phyloP scores from a whole-genome alignment of 371 early-diverging fungal species.

The Mucor racemosus region DNA sequence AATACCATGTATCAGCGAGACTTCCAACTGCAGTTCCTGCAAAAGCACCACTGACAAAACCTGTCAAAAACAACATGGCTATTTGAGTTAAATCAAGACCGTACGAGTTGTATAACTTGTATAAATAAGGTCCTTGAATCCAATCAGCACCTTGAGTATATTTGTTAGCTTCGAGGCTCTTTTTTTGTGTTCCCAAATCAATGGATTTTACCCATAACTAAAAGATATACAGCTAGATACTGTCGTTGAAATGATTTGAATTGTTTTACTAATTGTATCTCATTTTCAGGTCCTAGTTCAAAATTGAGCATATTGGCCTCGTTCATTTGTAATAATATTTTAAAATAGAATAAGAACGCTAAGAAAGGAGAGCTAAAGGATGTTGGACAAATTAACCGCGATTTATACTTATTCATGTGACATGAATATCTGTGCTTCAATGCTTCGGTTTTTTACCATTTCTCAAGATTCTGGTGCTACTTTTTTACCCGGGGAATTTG shows the following conservation, averaged over 20 bases:
- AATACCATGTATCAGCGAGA: conserved; percentile 73
- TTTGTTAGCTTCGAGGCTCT: no score
- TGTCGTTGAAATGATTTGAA: conserved; percentile 41
- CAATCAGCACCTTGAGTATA: conserved; percentile 64
- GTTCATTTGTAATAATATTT: background rate
- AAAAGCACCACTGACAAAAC: conserved; percentile 75
- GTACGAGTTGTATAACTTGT: conserved; percentile 71
- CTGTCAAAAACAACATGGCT: conserved; percentile 73
- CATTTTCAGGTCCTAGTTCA: conserved; percentile 26
- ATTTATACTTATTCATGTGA: no score
- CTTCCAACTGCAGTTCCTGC: conserved; percentile 77
- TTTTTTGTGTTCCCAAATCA: background rate
- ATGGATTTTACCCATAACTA: conserved; percentile 61
- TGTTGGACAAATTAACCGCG: background rate
- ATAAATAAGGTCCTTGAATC: conserved; percentile 79
- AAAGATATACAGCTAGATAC: conserved; percentile 67
- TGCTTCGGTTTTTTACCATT: no score
- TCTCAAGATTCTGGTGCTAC: no score
- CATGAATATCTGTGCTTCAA: no score
- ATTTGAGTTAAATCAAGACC: conserved; percentile 63
- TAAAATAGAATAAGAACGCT: background rate
- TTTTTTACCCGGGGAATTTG: no score
- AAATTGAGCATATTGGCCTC: conserved; percentile 3
- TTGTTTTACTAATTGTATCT: conserved; percentile 17
- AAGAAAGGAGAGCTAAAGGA: background rate